Evolutionary conservation across 192 early-diverging fungal species (phyloP).

Genomic region (Geranomyces variabilis): DNA sequence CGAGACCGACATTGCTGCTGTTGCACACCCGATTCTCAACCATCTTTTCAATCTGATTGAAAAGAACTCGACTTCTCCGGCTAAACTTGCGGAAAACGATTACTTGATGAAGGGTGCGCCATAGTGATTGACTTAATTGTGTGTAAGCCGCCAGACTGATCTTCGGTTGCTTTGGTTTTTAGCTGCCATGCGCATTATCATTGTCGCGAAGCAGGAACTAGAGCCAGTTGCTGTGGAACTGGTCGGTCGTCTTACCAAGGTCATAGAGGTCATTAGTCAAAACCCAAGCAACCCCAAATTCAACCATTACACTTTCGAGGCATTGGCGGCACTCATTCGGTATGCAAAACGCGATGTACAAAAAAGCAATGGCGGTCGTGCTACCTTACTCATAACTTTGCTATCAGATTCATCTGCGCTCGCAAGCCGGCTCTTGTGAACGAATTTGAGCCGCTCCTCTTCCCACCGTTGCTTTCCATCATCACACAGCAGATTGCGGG

Average conservation of each 20-base stretch:
- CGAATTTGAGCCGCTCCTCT: slow-evolving; percentile 85
- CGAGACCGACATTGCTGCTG: slow-evolving; percentile 70
- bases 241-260: slow-evolving; percentile 73
- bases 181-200: slow-evolving; percentile 85
- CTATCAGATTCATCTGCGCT: slow-evolving; percentile 75
- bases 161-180: neutral
- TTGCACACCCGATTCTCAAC: slow-evolving; percentile 68
- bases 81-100: slow-evolving; percentile 95
- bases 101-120: slow-evolving; percentile 85
- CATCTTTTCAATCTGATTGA: slow-evolving; percentile 80
- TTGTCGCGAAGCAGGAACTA: slow-evolving; percentile 75
- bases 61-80: slow-evolving; percentile 70
- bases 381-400: neutral
- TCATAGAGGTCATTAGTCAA: slow-evolving; percentile 81
- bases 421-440: slow-evolving; percentile 67
- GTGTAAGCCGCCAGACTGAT: neutral
- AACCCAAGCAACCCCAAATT: slow-evolving; percentile 98
- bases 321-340: slow-evolving; percentile 82
- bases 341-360: slow-evolving; percentile 15
- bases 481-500: slow-evolving; percentile 73
- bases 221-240: slow-evolving; percentile 71
- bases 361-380: neutral
- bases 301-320: slow-evolving; percentile 97
- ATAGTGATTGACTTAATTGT: neutral
- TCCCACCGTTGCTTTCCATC: slow-evolving; percentile 88